Base-by-base conservation (phyloP, 2,329 filamentous ascomycete species). In the Cytospora chrysosperma region DNA sequence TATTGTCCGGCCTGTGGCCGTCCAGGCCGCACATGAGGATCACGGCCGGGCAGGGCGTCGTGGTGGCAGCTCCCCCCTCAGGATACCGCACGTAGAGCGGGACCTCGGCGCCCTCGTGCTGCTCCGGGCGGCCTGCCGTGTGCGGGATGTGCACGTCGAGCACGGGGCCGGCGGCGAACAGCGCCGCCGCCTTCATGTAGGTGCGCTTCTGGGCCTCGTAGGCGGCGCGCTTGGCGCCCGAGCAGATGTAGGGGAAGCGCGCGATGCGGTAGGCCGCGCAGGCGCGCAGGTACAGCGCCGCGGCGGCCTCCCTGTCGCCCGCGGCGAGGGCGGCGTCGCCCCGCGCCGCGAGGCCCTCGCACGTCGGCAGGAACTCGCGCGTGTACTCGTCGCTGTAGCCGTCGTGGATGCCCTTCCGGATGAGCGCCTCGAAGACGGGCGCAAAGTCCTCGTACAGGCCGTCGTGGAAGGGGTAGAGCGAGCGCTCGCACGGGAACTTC, bases 201-300 rank as follows among this genome's bases (percentile, higher is more conserved):
- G 82, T 81, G 28, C 80, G 74, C 73, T 91, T 92, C 69, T 91
- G 88, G 61, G 81, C 76, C 68, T 82, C 77, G 84, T 88, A 92
- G 1, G 88, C 88, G 30, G 80, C 72, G 67, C 85, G 82, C 74
- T 92, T 88, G 55, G 75, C 72, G 1, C 74, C 72, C 51, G 77
- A 76, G 68, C 69, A 79, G 67, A 83, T 77, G 68, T 83, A 82
- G 4, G 90, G 89, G 71, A 93, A 92, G 19, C 90, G 82, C 0
- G 88, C 82, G 68, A 93, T 92, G 59, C 90, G 83, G 74, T 90
- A 88, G n/a, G 92, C 80, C 28, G 88, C 86, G 26, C 88, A 89
- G 6, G 88, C 88, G 26, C 89, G 85, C 27, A 65, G 52, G 24
- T 88, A 91, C 28, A 88, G 78, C 43, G 83, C 82, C 7, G 82